Evolutionary conservation across 192 early-diverging fungal genomes (phyloP).

Genomic region (Coemansia aciculifera): DNA sequence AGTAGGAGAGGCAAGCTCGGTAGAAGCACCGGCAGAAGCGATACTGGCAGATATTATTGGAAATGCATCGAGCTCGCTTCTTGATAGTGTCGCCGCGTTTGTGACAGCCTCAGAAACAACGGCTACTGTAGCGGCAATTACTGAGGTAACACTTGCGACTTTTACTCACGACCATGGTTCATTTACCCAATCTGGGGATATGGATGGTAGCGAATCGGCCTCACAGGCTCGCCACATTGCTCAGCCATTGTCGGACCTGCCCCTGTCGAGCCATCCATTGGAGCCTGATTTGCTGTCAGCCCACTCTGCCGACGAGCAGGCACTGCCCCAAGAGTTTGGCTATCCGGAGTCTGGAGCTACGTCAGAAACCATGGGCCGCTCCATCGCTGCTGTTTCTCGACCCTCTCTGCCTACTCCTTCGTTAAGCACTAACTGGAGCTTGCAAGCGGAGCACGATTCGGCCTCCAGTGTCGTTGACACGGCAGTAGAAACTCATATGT

Average conservation of each 20-base stretch:
- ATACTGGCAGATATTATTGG: background rate
- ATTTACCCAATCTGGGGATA: background rate
- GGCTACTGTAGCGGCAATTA: background rate
- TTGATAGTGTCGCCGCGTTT: background rate
- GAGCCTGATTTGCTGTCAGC: background rate
- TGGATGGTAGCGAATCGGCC: background rate
- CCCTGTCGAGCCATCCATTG: background rate
- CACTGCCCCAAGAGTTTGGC: background rate
- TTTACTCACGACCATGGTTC: background rate
- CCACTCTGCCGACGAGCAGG: background rate
- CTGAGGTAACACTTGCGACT: background rate
- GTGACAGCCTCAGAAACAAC: background rate
- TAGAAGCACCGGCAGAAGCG: background rate
- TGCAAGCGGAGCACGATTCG: slow-evolving; percentile 18
- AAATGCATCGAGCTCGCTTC: background rate
- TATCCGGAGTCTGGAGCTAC: background rate
- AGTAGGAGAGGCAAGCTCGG: background rate
- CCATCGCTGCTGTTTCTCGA: background rate
- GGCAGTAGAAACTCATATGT: slow-evolving; percentile 3
- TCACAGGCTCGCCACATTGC: background rate
- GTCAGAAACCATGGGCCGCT: slow-evolving; percentile 8
- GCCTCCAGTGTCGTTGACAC: slow-evolving; percentile 15
- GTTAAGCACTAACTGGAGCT: slow-evolving; percentile 20
- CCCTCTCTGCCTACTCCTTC: slow-evolving; percentile 10
- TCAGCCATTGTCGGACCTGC: background rate